A percentile compares a stretch with the other conserved stretches of the same genome.
Evolutionary conservation across 108 stramenopile genomes (phyloP).

Genomic region (Nitzschia sp.): DNA sequence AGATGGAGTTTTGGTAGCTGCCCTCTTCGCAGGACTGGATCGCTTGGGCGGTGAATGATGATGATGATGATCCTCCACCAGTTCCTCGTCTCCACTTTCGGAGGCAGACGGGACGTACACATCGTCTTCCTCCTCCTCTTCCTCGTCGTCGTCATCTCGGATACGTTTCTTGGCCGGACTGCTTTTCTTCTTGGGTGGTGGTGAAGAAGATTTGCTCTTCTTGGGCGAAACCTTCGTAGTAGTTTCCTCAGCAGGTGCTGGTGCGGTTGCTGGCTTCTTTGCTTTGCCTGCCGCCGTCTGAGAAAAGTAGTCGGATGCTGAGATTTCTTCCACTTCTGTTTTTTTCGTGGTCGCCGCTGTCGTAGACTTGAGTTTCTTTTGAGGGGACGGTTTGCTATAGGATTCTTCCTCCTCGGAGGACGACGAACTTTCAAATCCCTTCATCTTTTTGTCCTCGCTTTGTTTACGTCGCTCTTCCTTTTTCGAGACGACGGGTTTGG

Average conservation of each 20-base stretch:
- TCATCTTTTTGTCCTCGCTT: neutral
- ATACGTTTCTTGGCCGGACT: neutral
- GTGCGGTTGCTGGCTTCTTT: neutral
- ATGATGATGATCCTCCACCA: no score
- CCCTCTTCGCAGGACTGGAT: neutral
- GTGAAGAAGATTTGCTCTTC: neutral
- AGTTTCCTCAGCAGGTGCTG: neutral
- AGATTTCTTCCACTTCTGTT: neutral
- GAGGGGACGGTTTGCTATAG: neutral
- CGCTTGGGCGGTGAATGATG: neutral
- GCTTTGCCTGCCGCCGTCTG: neutral
- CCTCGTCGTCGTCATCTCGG: neutral
- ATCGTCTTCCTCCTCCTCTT: neutral
- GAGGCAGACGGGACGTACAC: neutral
- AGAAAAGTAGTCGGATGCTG: slow-evolving; percentile 7
- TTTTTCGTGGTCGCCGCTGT: neutral
- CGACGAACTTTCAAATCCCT: neutral
- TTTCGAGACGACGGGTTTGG: neutral
- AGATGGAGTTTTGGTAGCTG: neutral
- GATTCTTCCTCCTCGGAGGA: neutral
- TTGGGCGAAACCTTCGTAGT: neutral
- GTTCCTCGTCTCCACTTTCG: neutral
- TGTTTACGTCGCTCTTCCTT: neutral
- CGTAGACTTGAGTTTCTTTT: slow-evolving; percentile 6
- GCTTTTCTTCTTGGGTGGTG: neutral